Base-by-base conservation (phyloP, 2,329 filamentous ascomycete species). In the Pseudocercospora fijiensis region DNA sequence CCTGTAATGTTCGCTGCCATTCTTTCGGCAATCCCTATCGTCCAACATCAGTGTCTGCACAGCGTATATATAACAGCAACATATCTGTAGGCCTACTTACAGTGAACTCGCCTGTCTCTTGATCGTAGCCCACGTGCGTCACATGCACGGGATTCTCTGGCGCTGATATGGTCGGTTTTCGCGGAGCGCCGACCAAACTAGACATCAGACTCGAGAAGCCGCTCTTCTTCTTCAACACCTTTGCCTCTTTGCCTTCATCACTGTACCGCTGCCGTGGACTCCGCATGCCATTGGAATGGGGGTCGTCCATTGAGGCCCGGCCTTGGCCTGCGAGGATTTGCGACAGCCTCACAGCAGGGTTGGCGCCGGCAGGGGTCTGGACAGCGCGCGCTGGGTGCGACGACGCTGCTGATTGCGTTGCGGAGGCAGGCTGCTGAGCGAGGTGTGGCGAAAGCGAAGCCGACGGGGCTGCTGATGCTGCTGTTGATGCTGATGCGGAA, bases 101-200 rank as follows among this genome's bases (percentile, higher is more conserved):
- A 63, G 94, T 98, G 78, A 96, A 99, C 79, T 96, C 91, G 70
- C 95, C 95, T 3, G 95, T 98, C 73, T 91, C 86, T 79, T 95
- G 96, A 78, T 99, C 94, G 77, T 96, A 97, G 71, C 94, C 94
- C 69, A 99, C 95, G 78, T 99, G 95, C 62, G 94, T 98, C 72
- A 99, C 91, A 79, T 98, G 95, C 65, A 98, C 92, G 56, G 95
- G 95, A 73, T 99, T 98, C 78, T 96, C 93, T 60, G 95, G 95
- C 41, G 92, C 91, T n/a, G 95, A 98, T 73, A 99, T 99, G 77
- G 94, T 87, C 53, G 95, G 92, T 69, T 92, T 91, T 78, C 93
- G 91, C 59, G 91, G 92, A 37, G 92, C 94, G 69, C 91, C 90
- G 64, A 96, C 88, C 75, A 88, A 81, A 76, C 89, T 94, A 76